These are phyloP conservation scores for Pichia occidentalis DNA, from an alignment of 805 yeast species.

Conservation along the genomic window DNA sequence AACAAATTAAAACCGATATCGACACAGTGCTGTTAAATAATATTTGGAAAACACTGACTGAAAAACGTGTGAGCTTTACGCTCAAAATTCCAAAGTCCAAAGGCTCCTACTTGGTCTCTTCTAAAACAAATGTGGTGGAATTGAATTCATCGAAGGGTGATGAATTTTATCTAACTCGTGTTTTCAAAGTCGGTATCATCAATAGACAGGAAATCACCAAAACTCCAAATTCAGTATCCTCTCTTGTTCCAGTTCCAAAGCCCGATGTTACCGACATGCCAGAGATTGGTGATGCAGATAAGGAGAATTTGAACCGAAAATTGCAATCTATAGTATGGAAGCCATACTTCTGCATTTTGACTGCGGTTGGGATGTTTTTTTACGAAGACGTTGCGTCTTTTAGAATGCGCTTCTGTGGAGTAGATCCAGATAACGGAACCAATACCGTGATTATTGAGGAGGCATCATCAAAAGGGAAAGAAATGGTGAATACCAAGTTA, in stretches of 20 bases:
- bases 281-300: background rate
- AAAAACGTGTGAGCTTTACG: conserved; percentile 6
- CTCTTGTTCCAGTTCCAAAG: background rate
- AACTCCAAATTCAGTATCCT: conserved; percentile 14
- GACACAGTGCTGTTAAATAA: conserved; percentile 14
- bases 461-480: conserved; percentile 15
- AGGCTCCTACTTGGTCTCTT: conserved; percentile 21
- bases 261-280: conserved; percentile 1
- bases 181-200: conserved; percentile 36
- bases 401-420: conserved; percentile 24
- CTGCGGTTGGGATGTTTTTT: conserved; percentile 43
- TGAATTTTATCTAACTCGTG: conserved; percentile 28
- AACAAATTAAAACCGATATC: conserved; percentile 14
- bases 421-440: conserved; percentile 6
- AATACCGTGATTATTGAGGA: conserved; percentile 28
- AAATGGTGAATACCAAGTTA: background rate
- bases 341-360: conserved; percentile 40
- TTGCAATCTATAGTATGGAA: conserved; percentile 33
- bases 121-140: conserved; percentile 14
- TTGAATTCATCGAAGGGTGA: conserved; percentile 13
- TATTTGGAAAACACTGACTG: conserved; percentile 16
- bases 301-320: background rate
- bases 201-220: conserved; percentile 34
- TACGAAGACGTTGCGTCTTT: conserved; percentile 36
- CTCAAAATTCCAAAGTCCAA: conserved; percentile 24